Base-by-base conservation (phyloP, 2,329 filamentous ascomycete species). In the Blumeriella jaapii region DNA sequence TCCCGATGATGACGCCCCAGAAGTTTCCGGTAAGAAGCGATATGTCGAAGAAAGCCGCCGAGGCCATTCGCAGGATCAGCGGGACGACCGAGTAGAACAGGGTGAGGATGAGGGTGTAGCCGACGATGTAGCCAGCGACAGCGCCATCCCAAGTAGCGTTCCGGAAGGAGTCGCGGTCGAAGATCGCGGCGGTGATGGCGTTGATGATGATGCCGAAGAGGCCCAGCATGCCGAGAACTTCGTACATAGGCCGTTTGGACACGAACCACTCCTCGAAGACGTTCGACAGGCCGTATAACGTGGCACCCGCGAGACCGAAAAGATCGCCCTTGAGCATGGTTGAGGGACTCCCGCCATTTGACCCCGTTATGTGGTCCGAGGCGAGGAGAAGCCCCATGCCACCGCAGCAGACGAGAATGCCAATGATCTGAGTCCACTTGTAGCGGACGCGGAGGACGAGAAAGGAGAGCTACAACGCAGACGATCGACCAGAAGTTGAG, bases 401-500 rank as follows among this genome's bases (percentile, higher is more conserved):
- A 47, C 84, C 87, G 57, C 87, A 86, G 66, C 83, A 91, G 58
- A 96, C 66, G 31, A 95, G 54, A 57, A 98, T 96, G 37, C 91
- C 91, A 19, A 73, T 49, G 51, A 94, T 74, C 65, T 96, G 91
- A 39, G 82, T 75, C 56, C 73, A 65, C 62, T 86, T 84, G 69
- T 98, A 98, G 52, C 91, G 82, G 28, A 98, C 91, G 48, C 69
- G 71, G 39, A 98, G 73, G 50, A 95, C 67, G 45, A 78, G 47
- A 61, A 93, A 87, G 17, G 85, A 94, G 46, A 95, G 82, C 55
- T 13, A 96, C 85, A 14, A 98, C 91, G 44, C 89, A 78, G 32
- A 93, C 83, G 48, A 98, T 96, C 50, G 87, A 83, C 89, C 89
- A 96, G 64, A 96, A 96, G 68, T 95, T 95, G 63, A 98, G 85